These are phyloP conservation scores for Backusella parvicylindrica DNA, from an alignment of 192 early-diverging fungal species.

Conservation along the genomic window DNA sequence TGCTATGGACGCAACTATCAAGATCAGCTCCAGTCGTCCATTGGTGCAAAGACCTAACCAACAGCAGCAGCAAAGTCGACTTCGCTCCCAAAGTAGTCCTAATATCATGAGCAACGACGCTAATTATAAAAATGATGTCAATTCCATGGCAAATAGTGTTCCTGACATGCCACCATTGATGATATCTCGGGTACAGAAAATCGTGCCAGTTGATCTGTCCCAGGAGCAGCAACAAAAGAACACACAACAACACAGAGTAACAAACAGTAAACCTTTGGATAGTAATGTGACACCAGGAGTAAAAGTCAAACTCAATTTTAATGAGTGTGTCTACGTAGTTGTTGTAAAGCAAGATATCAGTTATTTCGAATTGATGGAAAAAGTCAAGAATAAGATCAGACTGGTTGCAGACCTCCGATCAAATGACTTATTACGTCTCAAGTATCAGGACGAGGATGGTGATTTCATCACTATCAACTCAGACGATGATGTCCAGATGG, in stretches of 20 bases:
- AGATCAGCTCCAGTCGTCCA: background rate
- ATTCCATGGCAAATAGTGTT: background rate
- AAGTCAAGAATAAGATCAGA: slow-evolving; percentile 88
- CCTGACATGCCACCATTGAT: background rate
- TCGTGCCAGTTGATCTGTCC: background rate
- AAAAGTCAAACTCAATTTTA: slow-evolving; percentile 88
- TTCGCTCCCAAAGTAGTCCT: slow-evolving; percentile 54
- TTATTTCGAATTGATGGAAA: slow-evolving; percentile 70
- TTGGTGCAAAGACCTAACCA: background rate
- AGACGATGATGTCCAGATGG: slow-evolving; percentile 90
- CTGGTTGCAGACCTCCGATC: slow-evolving; percentile 63
- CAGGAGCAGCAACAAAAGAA: background rate
- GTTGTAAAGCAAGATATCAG: slow-evolving; percentile 73
- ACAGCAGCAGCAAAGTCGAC: slow-evolving; percentile 26
- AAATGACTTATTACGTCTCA: slow-evolving; percentile 59
- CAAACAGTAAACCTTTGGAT: background rate
- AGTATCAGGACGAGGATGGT: slow-evolving; percentile 92
- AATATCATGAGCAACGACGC: slow-evolving; percentile 41
- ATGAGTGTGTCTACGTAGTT: slow-evolving; percentile 84
- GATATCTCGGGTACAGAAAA: background rate
- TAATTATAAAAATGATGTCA: background rate
- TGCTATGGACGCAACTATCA: background rate
- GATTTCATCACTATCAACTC: slow-evolving; percentile 82
- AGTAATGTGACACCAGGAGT: slow-evolving; percentile 24
- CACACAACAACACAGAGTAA: background rate